Base-by-base conservation (phyloP, 306 rosid genomes). In the Carpinus fangiana region DNA sequence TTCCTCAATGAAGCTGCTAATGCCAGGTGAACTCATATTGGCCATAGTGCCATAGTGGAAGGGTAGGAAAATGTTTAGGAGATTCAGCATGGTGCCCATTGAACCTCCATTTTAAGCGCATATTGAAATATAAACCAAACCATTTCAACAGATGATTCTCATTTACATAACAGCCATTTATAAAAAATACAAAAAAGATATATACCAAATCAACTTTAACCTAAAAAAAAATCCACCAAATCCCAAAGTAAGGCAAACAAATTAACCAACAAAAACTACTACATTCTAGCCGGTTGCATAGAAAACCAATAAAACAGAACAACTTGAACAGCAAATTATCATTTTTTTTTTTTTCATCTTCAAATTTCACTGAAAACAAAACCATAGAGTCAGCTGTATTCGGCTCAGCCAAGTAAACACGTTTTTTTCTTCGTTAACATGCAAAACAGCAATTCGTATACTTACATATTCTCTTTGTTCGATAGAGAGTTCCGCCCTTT, bases 401-500 rank as follows among this genome's bases (percentile, higher is more conserved):
- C 65, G 36, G 16, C 16, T 59, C 2, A 23, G 31, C 65, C 11
- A 21, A 11, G 20, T 23, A 17, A 59, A 59, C 11, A 36, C 1
- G 0, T 9, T 21, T 59, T 54, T 8, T 23, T 3, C 6, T 4
- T 8, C 17, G 36, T 23, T 55, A 4, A 8, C 1, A n/a, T 18
- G 61, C 26, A n/a, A 6, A 55, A 55, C 26, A 0, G 2, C 61
- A 55, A 14, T 59, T 21, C 20, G 65, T 11, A 21, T 10, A 23
- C 36, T 14, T 23, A 21, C 5, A 55, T n/a, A 2, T n/a, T 18
- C 23, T 55, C 7, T 28, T 7, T 12, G 68, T 12, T 14, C 14
- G 18, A 47, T 31, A 50, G 38, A 52, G 3, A 54, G 81, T 20
- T 13, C 45, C 72, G 78, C 79, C 81, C 86, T 75, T 70, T 71